A percentile compares a stretch with the other conserved stretches of the same genome.
Evolutionary conservation across 2,329 filamentous ascomycete species (phyloP).

Genomic region (Chaetothyriales sp.): DNA sequence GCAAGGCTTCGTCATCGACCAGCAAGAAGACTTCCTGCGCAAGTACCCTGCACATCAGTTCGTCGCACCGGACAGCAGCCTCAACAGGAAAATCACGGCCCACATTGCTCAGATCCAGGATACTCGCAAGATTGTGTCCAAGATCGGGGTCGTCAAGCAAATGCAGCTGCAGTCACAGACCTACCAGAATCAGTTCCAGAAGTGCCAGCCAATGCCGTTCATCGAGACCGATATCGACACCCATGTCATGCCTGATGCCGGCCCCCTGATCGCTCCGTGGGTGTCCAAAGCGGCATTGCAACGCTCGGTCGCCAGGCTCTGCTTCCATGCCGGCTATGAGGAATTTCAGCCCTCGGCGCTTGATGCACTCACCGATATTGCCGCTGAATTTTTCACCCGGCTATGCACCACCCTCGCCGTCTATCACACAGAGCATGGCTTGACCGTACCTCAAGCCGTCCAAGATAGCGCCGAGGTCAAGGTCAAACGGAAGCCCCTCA

Average conservation of each 20-base stretch:
- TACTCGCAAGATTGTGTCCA: conserved; percentile 86
- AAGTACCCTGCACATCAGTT: conserved; percentile 66
- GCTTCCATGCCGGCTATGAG: conserved; percentile 93
- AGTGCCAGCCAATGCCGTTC: conserved; percentile 84
- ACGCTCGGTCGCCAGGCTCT: conserved; percentile 82
- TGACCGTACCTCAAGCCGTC: conserved; percentile 35
- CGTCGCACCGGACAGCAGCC: conserved; percentile 55
- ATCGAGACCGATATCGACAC: conserved; percentile 72
- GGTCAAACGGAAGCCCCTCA: conserved; percentile 49
- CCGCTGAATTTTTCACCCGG: conserved; percentile 78
- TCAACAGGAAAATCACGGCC: conserved; percentile 69
- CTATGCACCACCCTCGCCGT: conserved; percentile 64
- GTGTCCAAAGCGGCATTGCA: conserved; percentile 74
- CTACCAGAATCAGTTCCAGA: conserved; percentile 96
- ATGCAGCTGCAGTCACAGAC: conserved; percentile 98
- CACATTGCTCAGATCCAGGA: conserved; percentile 96
- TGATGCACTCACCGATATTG: conserved; percentile 78
- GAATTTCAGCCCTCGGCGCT: conserved; percentile 91
- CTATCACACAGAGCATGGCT: conserved; percentile 73
- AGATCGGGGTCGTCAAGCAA: conserved; percentile 96
- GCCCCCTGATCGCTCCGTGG: conserved; percentile 72
- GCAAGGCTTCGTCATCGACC: conserved; percentile 78
- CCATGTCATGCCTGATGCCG: conserved; percentile 79
- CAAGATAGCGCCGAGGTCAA: conserved; percentile 8
- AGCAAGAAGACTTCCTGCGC: conserved; percentile 69